phyloP scores from a whole-genome alignment of 176 grass and related monocot species.

The Tillandsia leiboldiana region DNA sequence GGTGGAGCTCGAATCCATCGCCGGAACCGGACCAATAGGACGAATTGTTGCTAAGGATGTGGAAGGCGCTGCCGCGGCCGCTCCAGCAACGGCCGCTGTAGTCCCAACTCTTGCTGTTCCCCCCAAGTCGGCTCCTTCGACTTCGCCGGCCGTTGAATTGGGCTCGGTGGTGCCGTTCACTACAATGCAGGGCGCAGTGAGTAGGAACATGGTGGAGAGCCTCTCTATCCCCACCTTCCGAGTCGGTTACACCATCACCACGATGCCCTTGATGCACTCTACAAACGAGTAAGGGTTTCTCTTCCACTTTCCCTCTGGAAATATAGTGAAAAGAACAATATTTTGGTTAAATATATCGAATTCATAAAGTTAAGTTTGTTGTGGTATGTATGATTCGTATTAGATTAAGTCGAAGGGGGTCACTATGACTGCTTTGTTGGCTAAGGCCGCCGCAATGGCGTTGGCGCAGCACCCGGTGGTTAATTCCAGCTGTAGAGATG shows the following conservation, averaged over 20 bases:
- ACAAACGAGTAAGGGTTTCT: conserved; percentile 65
- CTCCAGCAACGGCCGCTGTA: conserved; percentile 16
- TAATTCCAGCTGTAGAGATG: conserved; percentile 90
- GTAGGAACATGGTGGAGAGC: conserved; percentile 95
- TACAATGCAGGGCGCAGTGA: conserved; percentile 84
- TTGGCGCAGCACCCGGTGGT: conserved; percentile 71
- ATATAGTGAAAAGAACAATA: not conserved
- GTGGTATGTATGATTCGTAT: conserved; percentile 1
- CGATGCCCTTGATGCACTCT: conserved; percentile 82
- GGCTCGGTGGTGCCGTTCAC: conserved; percentile 76
- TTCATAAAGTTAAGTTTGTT: not conserved
- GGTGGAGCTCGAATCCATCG: conserved; percentile 46
- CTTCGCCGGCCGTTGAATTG: conserved; percentile 36
- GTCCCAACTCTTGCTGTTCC: not conserved
- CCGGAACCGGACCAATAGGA: conserved; percentile 65
- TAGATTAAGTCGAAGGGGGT: conserved; percentile 94
- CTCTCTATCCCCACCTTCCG: conserved; percentile 83
- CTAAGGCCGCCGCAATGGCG: conserved; percentile 76
- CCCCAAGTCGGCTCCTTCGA: not conserved
- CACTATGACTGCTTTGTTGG: conserved; percentile 75
- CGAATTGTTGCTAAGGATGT: conserved; percentile 92
- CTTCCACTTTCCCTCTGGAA: not conserved
- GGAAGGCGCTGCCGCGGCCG: conserved; percentile 35
- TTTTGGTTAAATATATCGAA: not conserved
- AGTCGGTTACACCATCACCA: conserved; percentile 81